Percentiles rank a stretch among this genome's conserved stretches.
Conservation (phyloP, 495 filamentous ascomycete species). For the Durotheca rogersii region DNA sequence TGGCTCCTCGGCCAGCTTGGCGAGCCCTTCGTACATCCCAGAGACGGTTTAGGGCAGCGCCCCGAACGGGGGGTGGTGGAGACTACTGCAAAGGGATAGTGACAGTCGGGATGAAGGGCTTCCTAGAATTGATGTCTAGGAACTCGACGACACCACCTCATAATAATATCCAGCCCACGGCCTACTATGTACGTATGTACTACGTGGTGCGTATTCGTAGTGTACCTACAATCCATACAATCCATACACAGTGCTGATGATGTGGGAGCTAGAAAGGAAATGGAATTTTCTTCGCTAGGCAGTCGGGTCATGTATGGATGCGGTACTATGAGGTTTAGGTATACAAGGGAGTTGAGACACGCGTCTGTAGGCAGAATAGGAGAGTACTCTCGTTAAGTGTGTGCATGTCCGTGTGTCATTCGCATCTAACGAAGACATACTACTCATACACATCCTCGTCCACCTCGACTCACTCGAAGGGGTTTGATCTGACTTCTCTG, state of each 20-base stretch:
- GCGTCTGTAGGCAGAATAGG: too few species aligned
- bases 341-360: too few species aligned
- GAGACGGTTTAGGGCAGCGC: slow-evolving; percentile 23
- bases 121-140: neutral
- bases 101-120: slow-evolving; percentile 14
- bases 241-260: neutral
- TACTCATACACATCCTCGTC: neutral
- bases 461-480: neutral
- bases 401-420: too few species aligned
- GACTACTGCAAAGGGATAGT: slow-evolving; percentile 23
- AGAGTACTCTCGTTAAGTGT: too few species aligned
- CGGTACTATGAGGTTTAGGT: too few species aligned
- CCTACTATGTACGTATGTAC: neutral
- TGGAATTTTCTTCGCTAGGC: too few species aligned
- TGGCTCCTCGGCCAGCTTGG: slow-evolving; percentile 15
- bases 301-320: too few species aligned
- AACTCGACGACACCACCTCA: neutral
- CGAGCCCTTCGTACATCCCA: neutral
- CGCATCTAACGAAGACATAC: too few species aligned
- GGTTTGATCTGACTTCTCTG: slow-evolving; percentile 21
- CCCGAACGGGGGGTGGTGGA: slow-evolving; percentile 11
- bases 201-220: too few species aligned
- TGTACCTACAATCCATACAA: neutral
- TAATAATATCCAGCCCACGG: neutral
- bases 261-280: too few species aligned